These are phyloP conservation scores for Zhuliangozyma blackwelliae DNA, from an alignment of 1,139 yeast species.

Conservation along the genomic window DNA sequence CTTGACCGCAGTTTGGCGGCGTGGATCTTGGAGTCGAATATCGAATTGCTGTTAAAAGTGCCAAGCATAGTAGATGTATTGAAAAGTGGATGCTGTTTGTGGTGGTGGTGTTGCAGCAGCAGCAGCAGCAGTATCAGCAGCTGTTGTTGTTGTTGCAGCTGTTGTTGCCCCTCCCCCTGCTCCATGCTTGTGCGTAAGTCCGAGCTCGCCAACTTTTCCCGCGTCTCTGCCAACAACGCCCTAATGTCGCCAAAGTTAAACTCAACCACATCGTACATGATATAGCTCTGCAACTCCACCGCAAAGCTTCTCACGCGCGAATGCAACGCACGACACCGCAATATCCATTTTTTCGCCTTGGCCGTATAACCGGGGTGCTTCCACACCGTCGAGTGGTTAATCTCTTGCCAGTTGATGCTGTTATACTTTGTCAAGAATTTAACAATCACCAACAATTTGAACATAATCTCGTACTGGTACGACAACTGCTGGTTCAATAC, in stretches of 20 bases:
- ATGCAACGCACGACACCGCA: constrained; percentile 54
- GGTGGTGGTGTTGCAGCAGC: neutral
- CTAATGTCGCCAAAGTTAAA: constrained; percentile 46
- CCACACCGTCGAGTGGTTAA: constrained; percentile 69
- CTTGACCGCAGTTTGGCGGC: neutral
- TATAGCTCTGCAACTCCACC: constrained; percentile 51
- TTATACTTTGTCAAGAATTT: constrained; percentile 59
- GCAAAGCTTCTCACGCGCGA: constrained; percentile 60
- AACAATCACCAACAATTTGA: constrained; percentile 64
- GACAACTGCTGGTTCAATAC: constrained; percentile 67
- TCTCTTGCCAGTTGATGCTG: constrained; percentile 70
- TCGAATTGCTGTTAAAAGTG: constrained; percentile 18
- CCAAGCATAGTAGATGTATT: constrained; percentile 1
- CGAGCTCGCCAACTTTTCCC: constrained; percentile 8
- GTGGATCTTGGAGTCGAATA: constrained; percentile 28
- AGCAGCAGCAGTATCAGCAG: no score
- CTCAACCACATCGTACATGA: constrained; percentile 61
- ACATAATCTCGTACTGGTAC: constrained; percentile 75
- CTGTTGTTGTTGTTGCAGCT: no score
- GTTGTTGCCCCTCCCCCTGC: no score
- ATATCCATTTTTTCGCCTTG: constrained; percentile 52
- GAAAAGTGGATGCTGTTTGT: neutral
- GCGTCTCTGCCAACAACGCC: constrained; percentile 17
- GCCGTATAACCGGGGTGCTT: constrained; percentile 38
- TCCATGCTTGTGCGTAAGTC: neutral